Base-by-base conservation (phyloP, 1,139 yeast species). In the Scheffersomyces illinoinensis region DNA sequence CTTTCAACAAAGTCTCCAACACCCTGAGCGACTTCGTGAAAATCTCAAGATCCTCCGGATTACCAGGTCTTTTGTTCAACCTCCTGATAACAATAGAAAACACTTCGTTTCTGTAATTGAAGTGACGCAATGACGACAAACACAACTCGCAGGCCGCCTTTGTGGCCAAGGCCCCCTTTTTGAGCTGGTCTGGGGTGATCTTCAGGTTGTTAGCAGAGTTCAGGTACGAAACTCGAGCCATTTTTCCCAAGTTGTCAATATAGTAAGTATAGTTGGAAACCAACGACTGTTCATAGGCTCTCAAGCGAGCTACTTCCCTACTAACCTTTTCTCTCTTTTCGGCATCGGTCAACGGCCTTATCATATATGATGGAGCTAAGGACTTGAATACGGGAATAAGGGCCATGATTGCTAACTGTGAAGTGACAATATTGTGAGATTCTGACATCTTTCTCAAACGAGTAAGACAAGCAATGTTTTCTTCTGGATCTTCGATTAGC, bases 401-500 rank as follows among this genome's bases (percentile, higher is more conserved):
- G 0, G 98, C 88, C 66, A 93, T 77, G 59, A 91, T 77, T 0
- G 97, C 85, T 59, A 92, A 81, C 72, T 90, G 93, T 58, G 90
- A 82, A 6, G 92, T 87, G 58, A 86, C 87, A 53, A 88, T 80
- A 66, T 89, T 87, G 65, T 82, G 84, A 1, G 95, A 87, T 60
- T 81, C 83, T 0, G 91, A 81, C 89, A 91, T 87, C 63, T 85
- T 89, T 53, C 93, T 79, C 56, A 95, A 78, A 68, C 93, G 85
- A 3, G 90, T 83, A 26, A 95, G 77, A 55, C 88, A 82, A 5
- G 84, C 73, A 17, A 89, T 80, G 69, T 93, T 86, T 68, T 91
- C 97, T 71, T 95, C 98, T 1, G 99, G 98, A 61, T 92, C 93
- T 72, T 93, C 97, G 68, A 88, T 87, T 51, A 95, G 76, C 56